A percentile compares a stretch with the other conserved stretches of the same genome.
These are phyloP conservation scores for Roridomyces roridus DNA, from an alignment of 768 basidiomycete genomes.

Conservation along the genomic window DNA sequence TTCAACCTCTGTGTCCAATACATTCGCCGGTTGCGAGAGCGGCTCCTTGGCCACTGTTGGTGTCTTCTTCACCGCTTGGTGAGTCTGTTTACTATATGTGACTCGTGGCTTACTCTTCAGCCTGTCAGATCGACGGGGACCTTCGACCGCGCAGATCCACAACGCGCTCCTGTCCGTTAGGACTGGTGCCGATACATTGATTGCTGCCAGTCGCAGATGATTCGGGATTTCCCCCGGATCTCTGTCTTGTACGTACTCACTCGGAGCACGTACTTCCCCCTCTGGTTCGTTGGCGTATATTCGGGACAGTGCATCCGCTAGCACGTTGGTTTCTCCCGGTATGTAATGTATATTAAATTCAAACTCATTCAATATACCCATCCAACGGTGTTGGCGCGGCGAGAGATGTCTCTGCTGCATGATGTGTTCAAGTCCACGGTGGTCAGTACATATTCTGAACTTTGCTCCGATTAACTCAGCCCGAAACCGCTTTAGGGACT, in stretches of 20 bases:
- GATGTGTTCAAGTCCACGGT: conserved; percentile 34
- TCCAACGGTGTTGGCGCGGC: conserved; percentile 40
- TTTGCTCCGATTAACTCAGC: conserved; percentile 36
- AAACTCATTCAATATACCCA: conserved; percentile 36
- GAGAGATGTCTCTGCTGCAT: conserved; percentile 39
- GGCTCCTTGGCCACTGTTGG: not conserved
- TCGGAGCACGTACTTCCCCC: not conserved
- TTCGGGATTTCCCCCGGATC: conserved; percentile 33
- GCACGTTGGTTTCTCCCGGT: conserved; percentile 34
- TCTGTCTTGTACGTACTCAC: conserved; percentile 1
- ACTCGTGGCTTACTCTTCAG: not conserved
- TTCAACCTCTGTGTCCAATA: no score
- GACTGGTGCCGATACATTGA: conserved; percentile 13
- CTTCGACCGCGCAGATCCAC: not conserved
- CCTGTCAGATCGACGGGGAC: not conserved
- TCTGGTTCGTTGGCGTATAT: conserved; percentile 22
- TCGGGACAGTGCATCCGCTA: conserved; percentile 38
- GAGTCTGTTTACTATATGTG: not conserved
- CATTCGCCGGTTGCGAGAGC: no score
- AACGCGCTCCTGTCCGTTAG: not conserved
- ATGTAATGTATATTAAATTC: conserved; percentile 35
- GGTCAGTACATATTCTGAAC: conserved; percentile 39
- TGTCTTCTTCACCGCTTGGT: not conserved
- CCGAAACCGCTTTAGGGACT: conserved; percentile 35
- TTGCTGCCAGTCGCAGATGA: conserved; percentile 27